These are phyloP conservation scores for Stemphylium beticola DNA, from an alignment of 2,329 filamentous ascomycete genomes.

Conservation along the genomic window DNA sequence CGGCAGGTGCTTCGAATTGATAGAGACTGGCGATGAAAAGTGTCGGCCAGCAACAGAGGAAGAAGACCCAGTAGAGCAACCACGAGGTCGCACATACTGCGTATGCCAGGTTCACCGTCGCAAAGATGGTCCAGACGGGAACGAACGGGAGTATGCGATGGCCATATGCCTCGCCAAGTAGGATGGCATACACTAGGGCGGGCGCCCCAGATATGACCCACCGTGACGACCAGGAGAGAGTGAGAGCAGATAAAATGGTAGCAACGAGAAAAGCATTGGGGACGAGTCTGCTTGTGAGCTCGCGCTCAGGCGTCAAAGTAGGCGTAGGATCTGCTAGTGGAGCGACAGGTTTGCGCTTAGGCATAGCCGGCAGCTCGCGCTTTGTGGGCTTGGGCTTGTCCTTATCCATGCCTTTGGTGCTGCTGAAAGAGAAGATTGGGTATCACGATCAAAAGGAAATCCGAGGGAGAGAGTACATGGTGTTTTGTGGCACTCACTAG, in stretches of 20 bases:
- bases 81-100: constrained; percentile 59
- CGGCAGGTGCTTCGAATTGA: constrained; percentile 53
- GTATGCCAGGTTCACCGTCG: constrained; percentile 56
- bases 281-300: constrained; percentile 18
- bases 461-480: constrained; percentile 2
- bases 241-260: constrained; percentile 12
- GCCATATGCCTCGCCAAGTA: constrained; percentile 46
- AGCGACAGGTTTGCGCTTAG: constrained; percentile 23
- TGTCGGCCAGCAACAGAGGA: constrained; percentile 50
- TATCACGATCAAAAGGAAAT: not conserved
- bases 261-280: constrained; percentile 22
- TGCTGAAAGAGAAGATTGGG: not conserved
- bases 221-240: constrained; percentile 30
- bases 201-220: constrained; percentile 54
- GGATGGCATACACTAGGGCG: constrained; percentile 44
- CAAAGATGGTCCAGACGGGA: constrained; percentile 56
- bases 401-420: constrained; percentile 14
- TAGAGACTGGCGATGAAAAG: constrained; percentile 54
- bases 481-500: constrained; percentile 6
- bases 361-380: constrained; percentile 9
- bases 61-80: constrained; percentile 57
- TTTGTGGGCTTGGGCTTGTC: constrained; percentile 1
- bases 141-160: constrained; percentile 53
- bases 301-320: constrained; percentile 14
- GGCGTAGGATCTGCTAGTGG: not conserved